Percentiles rank a stretch among this genome's conserved stretches.
phyloP scores from a whole-genome alignment of 2,329 filamentous ascomycete species.

The Colletotrichum sp. region DNA sequence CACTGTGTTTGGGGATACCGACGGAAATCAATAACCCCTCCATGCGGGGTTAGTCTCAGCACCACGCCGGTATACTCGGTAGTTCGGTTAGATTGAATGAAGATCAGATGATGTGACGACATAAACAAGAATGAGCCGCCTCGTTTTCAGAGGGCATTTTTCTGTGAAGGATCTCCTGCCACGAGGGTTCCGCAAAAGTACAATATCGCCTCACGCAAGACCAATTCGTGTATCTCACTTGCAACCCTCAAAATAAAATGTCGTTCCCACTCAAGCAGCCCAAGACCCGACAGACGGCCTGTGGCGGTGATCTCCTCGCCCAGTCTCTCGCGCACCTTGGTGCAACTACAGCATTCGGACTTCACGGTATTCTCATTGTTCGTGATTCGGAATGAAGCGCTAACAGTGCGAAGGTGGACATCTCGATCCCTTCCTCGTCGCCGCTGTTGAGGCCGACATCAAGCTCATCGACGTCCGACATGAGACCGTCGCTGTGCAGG shows the following conservation, averaged over 20 bases:
- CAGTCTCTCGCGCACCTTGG: background rate
- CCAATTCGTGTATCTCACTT: background rate
- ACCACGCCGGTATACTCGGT: background rate
- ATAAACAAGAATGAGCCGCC: background rate
- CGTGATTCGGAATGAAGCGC: background rate
- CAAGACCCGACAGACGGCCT: background rate
- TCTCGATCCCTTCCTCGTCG: slow-evolving; percentile 5
- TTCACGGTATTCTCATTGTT: background rate
- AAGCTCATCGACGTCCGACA: slow-evolving; percentile 7
- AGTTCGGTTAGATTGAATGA: background rate
- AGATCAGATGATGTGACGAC: background rate
- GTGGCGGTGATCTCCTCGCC: slow-evolving; percentile 1
- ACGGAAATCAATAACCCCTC: background rate
- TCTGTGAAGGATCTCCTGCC: background rate
- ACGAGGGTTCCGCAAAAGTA: background rate
- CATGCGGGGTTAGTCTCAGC: background rate
- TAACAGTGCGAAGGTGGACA: background rate
- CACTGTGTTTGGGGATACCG: background rate
- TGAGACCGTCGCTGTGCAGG: slow-evolving; percentile 6
- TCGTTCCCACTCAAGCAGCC: background rate
- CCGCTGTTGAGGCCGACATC: slow-evolving; percentile 8
- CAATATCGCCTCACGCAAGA: background rate
- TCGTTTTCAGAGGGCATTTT: background rate
- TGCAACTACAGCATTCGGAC: background rate
- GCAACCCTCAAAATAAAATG: background rate